A percentile compares a stretch with the other conserved stretches of the same genome.
These are phyloP conservation scores for Pseudofabraea citricarpa DNA, from an alignment of 2,329 filamentous ascomycete species.

Conservation along the genomic window DNA sequence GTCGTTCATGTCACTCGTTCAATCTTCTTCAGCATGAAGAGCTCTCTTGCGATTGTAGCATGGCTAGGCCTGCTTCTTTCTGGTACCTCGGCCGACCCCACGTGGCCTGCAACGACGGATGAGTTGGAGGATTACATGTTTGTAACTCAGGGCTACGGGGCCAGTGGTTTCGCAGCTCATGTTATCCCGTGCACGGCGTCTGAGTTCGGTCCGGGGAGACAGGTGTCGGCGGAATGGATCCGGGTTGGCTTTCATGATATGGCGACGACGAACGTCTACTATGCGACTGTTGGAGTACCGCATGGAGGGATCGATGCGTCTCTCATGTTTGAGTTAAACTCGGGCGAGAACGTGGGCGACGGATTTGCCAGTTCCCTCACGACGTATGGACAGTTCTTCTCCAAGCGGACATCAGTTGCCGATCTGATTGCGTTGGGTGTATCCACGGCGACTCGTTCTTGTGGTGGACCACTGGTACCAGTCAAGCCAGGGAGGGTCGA, in stretches of 20 bases:
- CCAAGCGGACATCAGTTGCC: constrained; percentile 44
- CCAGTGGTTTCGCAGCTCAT: constrained; percentile 49
- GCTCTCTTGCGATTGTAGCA: not conserved
- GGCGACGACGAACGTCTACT: constrained; percentile 46
- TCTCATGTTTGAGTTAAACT: constrained; percentile 52
- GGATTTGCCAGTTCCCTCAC: constrained; percentile 48
- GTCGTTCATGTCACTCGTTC: not conserved
- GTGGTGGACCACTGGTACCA: constrained; percentile 51
- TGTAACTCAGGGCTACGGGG: constrained; percentile 49
- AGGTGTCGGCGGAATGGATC: constrained; percentile 58
- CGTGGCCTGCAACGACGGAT: constrained; percentile 55
- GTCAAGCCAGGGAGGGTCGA: constrained; percentile 50
- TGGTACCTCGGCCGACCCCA: constrained; percentile 40
- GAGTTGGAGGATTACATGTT: constrained; percentile 62
- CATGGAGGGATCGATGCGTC: constrained; percentile 54
- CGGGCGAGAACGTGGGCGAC: constrained; percentile 51
- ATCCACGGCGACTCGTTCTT: constrained; percentile 53
- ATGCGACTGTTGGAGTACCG: constrained; percentile 22
- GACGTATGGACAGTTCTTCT: constrained; percentile 50
- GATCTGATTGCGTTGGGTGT: constrained; percentile 55
- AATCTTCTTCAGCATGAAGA: not conserved
- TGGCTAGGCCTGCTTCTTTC: not conserved
- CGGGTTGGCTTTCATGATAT: constrained; percentile 59
- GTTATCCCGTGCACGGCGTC: constrained; percentile 53
- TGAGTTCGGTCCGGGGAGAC: constrained; percentile 43